Base-by-base conservation (phyloP, 208 protist species). In the Novymonas esmeraldas region DNA sequence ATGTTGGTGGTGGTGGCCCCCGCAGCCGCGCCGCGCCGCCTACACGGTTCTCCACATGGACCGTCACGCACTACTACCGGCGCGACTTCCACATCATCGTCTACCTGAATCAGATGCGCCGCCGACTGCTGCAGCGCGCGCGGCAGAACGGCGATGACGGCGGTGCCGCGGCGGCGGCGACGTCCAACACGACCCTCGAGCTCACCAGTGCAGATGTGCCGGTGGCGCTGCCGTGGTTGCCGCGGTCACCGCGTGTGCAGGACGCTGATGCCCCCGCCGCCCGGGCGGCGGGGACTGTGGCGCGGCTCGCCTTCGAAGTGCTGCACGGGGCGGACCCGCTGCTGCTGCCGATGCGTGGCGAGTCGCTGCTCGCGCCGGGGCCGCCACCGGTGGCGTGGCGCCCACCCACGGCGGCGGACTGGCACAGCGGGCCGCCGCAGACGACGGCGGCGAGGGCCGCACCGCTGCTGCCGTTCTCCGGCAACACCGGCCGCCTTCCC, bases 41-140 rank as follows among this genome's bases (percentile, higher is more conserved):
- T 14, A 68, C 56, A 9, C 3, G 6, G 1, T 64, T 58, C 22
- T 3, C n/a, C 5, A 70, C 49, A 24, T 76, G 70, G 70, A 64
- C 51, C 0, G 26, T 70, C 14, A 58, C 38, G 22, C 54, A 65
- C 34, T 20, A 31, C 0, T 57, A 61, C 41, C 42, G 63, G 26
- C 57, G 39, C 29, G 62, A 70, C 13, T 76, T 76, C 38, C 56
- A 76, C 33, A 28, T 76, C 0, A 24, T 76, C 3, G 39, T 70
- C 13, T 28, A 65, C n/a, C 16, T 76, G 20, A 76, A 76, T 33
- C 55, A 54, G 36, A 52, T 60, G 50, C 46, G 57, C 24, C 70
- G 55, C 3, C 42, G n/a, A 4, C 10, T 56, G 20, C 64, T 29
- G n/a, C n/a, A n/a, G n/a, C n/a, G n/a, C n/a, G n/a, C n/a, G n/a